These are phyloP conservation scores for Moelleriella libera DNA, from an alignment of 2,329 filamentous ascomycete species.

Conservation along the genomic window DNA sequence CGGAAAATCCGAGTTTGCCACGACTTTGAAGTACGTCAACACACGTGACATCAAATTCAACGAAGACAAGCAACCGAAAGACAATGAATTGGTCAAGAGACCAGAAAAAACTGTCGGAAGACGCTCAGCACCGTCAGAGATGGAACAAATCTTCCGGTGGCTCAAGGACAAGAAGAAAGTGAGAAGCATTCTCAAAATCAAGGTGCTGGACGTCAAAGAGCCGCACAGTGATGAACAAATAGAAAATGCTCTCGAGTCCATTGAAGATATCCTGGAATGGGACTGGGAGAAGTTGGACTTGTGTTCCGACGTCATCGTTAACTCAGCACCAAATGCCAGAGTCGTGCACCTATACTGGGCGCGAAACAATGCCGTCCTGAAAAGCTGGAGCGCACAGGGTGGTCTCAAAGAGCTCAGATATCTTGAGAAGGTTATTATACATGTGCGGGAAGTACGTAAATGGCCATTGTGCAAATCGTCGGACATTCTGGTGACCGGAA, in stretches of 20 bases:
- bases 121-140: conserved; percentile 4
- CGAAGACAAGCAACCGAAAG: neutral
- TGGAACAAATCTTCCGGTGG: conserved; percentile 14
- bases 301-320: conserved; percentile 10
- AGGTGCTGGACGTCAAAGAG: conserved; percentile 11
- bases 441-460: neutral
- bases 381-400: conserved; percentile 14
- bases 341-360: conserved; percentile 15
- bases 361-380: conserved; percentile 18
- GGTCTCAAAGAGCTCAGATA: conserved; percentile 10
- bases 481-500: neutral
- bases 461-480: neutral
- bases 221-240: conserved; percentile 16
- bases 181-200: conserved; percentile 13
- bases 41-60: conserved; percentile 8
- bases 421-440: neutral
- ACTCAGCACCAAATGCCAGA: conserved; percentile 3
- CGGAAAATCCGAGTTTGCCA: conserved; percentile 10
- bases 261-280: conserved; percentile 12
- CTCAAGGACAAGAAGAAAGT: conserved; percentile 11
- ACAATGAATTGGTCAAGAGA: conserved; percentile 2
- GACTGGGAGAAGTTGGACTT: conserved; percentile 17
- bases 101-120: conserved; percentile 3
- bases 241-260: conserved; percentile 9
- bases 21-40: conserved; percentile 13